Evolutionary conservation across 306 rosid species (phyloP).

Genomic region (Carpinus viminea): DNA sequence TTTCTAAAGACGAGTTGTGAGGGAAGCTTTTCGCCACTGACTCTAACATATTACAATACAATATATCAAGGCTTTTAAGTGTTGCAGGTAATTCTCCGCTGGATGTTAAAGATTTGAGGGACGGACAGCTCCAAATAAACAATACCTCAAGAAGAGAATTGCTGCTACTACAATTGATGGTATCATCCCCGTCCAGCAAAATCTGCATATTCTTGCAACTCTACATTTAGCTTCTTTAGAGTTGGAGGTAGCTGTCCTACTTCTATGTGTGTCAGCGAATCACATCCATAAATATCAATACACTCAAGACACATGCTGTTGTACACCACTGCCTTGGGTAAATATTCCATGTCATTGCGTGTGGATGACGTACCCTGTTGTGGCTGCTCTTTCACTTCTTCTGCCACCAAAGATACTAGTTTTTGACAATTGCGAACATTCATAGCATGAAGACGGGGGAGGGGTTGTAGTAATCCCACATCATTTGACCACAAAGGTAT

Average conservation of each 20-base stretch:
- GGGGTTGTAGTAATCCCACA: too few relatives aligned
- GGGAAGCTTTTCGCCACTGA: slow-evolving; percentile 15
- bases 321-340: too few relatives aligned
- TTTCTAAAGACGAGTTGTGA: background rate
- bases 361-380: too few relatives aligned
- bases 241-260: background rate
- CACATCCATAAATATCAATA: too few relatives aligned
- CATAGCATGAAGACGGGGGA: too few relatives aligned
- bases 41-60: background rate
- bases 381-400: too few relatives aligned
- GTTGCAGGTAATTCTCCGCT: background rate
- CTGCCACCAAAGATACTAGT: too few relatives aligned
- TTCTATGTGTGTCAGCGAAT: too few relatives aligned
- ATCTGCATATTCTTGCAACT: background rate
- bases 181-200: background rate
- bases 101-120: background rate
- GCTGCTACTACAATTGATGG: background rate
- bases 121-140: background rate
- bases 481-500: too few relatives aligned
- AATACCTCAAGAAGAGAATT: background rate
- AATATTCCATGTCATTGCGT: too few relatives aligned
- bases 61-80: background rate
- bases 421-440: too few relatives aligned
- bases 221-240: background rate
- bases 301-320: too few relatives aligned